Evolutionary conservation across 495 filamentous ascomycete genomes (phyloP).

Genomic region (Rhizodiscina lignyota): DNA sequence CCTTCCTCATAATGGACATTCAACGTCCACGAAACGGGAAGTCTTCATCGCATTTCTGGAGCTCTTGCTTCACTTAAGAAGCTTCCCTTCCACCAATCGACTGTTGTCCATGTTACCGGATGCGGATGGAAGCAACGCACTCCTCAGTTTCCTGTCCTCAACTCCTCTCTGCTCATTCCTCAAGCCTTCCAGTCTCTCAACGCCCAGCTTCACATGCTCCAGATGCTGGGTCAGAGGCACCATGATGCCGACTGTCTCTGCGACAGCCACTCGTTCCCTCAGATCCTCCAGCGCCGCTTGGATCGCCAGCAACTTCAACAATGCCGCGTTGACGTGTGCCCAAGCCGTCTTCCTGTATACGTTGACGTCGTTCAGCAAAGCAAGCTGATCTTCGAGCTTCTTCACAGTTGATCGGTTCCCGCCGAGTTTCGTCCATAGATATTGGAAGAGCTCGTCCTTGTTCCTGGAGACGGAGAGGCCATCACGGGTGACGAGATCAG

Average conservation of each 20-base stretch:
- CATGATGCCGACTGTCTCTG: conserved; percentile 32
- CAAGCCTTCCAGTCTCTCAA: conserved; percentile 45
- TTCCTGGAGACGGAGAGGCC: conserved; percentile 28
- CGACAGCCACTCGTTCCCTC: conserved; percentile 43
- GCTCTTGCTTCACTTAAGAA: too few species aligned
- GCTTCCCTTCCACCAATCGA: too few species aligned
- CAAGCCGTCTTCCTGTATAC: conserved; percentile 41
- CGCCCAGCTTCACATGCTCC: conserved; percentile 47
- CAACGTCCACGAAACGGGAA: too few species aligned
- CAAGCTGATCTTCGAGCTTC: conserved; percentile 40
- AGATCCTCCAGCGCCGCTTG: conserved; percentile 48
- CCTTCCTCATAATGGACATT: too few species aligned
- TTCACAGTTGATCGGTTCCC: conserved; percentile 36
- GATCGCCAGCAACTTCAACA: conserved; percentile 51
- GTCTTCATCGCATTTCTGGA: too few species aligned
- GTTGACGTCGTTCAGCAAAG: conserved; percentile 39
- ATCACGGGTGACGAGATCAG: conserved; percentile 42
- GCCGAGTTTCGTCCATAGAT: conserved; percentile 56
- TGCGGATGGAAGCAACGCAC: too few species aligned
- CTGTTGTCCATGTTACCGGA: too few species aligned
- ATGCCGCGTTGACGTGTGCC: conserved; percentile 37
- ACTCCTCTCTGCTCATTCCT: conserved; percentile 35
- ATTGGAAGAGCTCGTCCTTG: conserved; percentile 41
- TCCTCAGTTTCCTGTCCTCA: conserved; percentile 40
- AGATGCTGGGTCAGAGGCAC: conserved; percentile 52